These are phyloP conservation scores for Blastobotrys americana DNA, from an alignment of 805 yeast genomes.

Conservation along the genomic window DNA sequence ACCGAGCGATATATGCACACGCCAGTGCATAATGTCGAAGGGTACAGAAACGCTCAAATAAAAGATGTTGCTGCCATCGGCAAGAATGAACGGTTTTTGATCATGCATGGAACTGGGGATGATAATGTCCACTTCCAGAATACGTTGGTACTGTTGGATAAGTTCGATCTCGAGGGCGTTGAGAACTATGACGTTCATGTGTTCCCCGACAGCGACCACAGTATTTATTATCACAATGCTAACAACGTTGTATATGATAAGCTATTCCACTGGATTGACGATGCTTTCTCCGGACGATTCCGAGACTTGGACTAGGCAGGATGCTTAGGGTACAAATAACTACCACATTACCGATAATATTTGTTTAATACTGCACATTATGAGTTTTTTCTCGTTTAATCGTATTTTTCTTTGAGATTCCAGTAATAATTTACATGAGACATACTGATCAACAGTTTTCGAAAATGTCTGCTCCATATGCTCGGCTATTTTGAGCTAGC, in stretches of 20 bases:
- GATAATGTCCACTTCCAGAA: conserved; percentile 96
- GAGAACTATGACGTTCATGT: conserved; percentile 86
- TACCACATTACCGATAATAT: too few relatives aligned
- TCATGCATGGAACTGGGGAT: conserved; percentile 97
- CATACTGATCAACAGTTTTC: too few relatives aligned
- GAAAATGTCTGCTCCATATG: too few relatives aligned
- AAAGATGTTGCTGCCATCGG: conserved; percentile 50
- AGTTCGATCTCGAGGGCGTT: conserved; percentile 60
- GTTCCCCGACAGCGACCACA: conserved; percentile 91
- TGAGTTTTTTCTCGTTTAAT: too few relatives aligned
- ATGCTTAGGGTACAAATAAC: too few relatives aligned
- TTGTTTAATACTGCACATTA: too few relatives aligned
- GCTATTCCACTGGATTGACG: conserved; percentile 59
- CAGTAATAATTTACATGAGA: too few relatives aligned
- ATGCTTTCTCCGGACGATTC: conserved; percentile 22
- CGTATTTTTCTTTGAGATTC: too few relatives aligned
- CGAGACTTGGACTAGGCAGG: too few relatives aligned
- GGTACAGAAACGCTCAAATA: conserved; percentile 55
- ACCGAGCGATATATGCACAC: conserved; percentile 92
- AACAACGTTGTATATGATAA: conserved; percentile 64
- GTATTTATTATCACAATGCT: conserved; percentile 74
- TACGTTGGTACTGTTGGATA: conserved; percentile 68
- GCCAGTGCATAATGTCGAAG: conserved; percentile 58
- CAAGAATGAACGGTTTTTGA: conserved; percentile 55
- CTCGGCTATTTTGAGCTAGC: conserved; percentile 20